A percentile compares a stretch with the other conserved stretches of the same genome.
Evolutionary conservation across 2,329 filamentous ascomycete genomes (phyloP).

Genomic region (Scedosporium minutisporum): DNA sequence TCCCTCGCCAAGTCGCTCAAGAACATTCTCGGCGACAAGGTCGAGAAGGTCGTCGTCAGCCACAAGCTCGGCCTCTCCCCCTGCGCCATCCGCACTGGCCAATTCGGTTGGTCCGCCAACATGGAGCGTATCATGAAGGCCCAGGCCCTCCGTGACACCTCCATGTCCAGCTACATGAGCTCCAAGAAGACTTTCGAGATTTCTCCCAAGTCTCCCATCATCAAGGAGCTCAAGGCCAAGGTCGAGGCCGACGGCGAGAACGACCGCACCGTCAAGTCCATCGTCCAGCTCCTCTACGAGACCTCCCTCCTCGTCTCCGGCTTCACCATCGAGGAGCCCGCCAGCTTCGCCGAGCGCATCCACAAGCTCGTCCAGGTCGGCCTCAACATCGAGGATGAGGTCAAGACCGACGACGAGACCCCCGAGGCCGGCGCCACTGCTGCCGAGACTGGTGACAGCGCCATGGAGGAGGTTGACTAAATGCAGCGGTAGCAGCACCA

Average conservation of each 20-base stretch:
- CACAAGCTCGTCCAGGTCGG: conserved; percentile 99
- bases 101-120: conserved; percentile 99
- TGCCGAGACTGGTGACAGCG: conserved; percentile 69
- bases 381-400: conserved; percentile 91
- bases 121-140: conserved; percentile 99
- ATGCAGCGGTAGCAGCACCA: conserved; percentile 8
- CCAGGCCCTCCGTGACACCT: conserved; percentile 98
- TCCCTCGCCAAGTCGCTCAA: conserved; percentile 90
- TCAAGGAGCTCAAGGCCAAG: conserved; percentile 99
- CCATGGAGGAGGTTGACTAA: conserved; percentile 99
- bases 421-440: conserved; percentile 47
- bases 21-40: conserved; percentile 98
- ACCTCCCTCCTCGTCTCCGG: conserved; percentile 96
- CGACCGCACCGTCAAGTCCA: conserved; percentile 98
- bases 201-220: conserved; percentile 94
- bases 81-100: conserved; percentile 97
- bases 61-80: conserved; percentile 93
- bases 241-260: conserved; percentile 95
- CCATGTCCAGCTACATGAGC: conserved; percentile 99
- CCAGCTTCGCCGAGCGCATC: conserved; percentile 95
- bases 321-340: conserved; percentile 99
- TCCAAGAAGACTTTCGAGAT: conserved; percentile 99
- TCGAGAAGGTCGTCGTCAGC: conserved; percentile 98
- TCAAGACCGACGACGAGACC: conserved; percentile 54
- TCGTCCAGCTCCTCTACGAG: conserved; percentile 97